These are phyloP conservation scores for Saprolegnia diclina DNA, from an alignment of 352 stramenopile species.

Conservation along the genomic window DNA sequence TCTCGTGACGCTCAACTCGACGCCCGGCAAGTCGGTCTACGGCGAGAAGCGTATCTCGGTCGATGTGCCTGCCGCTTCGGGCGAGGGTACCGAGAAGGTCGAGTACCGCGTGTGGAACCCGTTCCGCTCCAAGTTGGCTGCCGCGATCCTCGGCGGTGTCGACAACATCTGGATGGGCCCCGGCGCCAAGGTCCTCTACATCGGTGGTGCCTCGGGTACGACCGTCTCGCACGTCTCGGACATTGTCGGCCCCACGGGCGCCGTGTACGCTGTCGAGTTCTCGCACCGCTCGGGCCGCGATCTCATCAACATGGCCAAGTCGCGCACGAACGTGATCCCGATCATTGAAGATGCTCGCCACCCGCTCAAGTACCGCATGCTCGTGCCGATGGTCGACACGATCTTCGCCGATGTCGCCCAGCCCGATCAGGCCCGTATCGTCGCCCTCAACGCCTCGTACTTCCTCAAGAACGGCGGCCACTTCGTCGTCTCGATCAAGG, in stretches of 20 bases:
- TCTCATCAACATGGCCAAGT: slow-evolving; percentile 99
- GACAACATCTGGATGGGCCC: slow-evolving; percentile 98
- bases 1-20: slow-evolving; percentile 98
- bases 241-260: slow-evolving; percentile 95
- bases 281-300: slow-evolving; percentile 97
- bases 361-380: slow-evolving; percentile 98
- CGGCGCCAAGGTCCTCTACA: slow-evolving; percentile 97
- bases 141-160: slow-evolving; percentile 97
- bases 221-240: slow-evolving; percentile 99
- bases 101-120: slow-evolving; percentile 99
- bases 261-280: slow-evolving; percentile 99
- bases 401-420: slow-evolving; percentile 99
- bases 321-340: slow-evolving; percentile 98
- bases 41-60: slow-evolving; percentile 99
- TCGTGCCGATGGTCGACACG: slow-evolving; percentile 98
- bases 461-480: slow-evolving; percentile 99
- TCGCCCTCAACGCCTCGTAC: slow-evolving; percentile 98
- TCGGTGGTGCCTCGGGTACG: slow-evolving; percentile 97
- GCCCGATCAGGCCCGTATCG: slow-evolving; percentile 99
- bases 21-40: slow-evolving; percentile 98
- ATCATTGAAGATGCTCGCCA: slow-evolving; percentile 99
- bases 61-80: slow-evolving; percentile 87
- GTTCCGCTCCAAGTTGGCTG: slow-evolving; percentile 99
- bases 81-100: slow-evolving; percentile 93
- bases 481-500: slow-evolving; percentile 99